These are phyloP conservation scores for Chalciporus piperatus DNA, from an alignment of 768 basidiomycete species.

Conservation along the genomic window DNA sequence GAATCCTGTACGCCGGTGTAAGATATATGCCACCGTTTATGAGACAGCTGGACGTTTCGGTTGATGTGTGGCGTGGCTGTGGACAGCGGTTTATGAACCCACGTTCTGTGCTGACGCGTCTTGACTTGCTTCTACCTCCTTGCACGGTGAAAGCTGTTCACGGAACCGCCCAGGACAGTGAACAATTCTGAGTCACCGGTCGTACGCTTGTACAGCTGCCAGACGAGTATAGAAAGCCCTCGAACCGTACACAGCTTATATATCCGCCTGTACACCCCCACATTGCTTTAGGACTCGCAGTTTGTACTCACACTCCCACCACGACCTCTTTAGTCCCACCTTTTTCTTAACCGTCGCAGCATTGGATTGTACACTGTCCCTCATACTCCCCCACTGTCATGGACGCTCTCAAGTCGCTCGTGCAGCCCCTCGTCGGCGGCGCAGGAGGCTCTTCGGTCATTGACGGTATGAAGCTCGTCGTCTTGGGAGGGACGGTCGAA, in stretches of 20 bases:
- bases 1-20: neutral
- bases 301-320: constrained; percentile 24
- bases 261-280: constrained; percentile 4
- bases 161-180: neutral
- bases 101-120: constrained; percentile 36
- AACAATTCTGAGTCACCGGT: neutral
- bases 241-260: constrained; percentile 24
- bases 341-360: constrained; percentile 28
- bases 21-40: neutral
- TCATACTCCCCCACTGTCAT: constrained; percentile 37
- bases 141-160: neutral
- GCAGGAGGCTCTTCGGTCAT: constrained; percentile 75
- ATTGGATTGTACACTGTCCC: constrained; percentile 37
- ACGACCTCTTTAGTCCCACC: constrained; percentile 17
- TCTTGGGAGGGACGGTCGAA: constrained; percentile 84
- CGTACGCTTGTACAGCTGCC: neutral
- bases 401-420: constrained; percentile 80
- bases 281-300: constrained; percentile 8
- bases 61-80: constrained; percentile 31
- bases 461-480: constrained; percentile 88
- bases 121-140: constrained; percentile 31
- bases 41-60: constrained; percentile 1
- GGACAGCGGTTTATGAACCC: constrained; percentile 22
- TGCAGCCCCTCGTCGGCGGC: constrained; percentile 76
- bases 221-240: constrained; percentile 1